A percentile compares a stretch with the other conserved stretches of the same genome.
Evolutionary conservation across 225 moss, liverwort and hornwort genomes (phyloP).

Genomic region (Sphagnum contortum): DNA sequence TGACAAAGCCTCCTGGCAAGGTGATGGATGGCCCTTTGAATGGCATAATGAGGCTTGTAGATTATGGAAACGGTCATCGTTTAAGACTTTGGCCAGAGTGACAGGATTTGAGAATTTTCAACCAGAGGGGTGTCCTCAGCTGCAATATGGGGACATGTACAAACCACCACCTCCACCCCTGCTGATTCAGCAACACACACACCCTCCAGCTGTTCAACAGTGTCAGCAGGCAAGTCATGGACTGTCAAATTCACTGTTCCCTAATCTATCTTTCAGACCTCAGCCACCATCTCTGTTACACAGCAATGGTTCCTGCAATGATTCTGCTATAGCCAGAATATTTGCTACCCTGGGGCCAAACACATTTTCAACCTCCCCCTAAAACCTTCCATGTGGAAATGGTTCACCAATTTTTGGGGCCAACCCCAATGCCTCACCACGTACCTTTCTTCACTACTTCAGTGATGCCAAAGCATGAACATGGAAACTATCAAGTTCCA

Average conservation of each 20-base stretch:
- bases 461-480: conserved; percentile 30
- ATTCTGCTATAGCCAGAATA: conserved; percentile 20
- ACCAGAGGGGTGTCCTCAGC: conserved; percentile 1
- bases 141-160: conserved; percentile 1
- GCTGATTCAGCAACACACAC: conserved; percentile 22
- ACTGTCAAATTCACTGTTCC: conserved; percentile 16
- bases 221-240: conserved; percentile 20
- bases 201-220: conserved; percentile 12
- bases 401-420: conserved; percentile 30
- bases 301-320: conserved; percentile 27
- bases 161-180: conserved; percentile 15
- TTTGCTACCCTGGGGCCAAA: conserved; percentile 12
- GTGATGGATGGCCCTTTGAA: neutral
- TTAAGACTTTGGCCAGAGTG: neutral
- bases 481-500: conserved; percentile 22
- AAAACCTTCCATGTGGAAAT: conserved; percentile 26
- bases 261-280: conserved; percentile 28
- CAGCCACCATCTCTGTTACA: conserved; percentile 22
- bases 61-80: neutral
- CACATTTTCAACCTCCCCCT: conserved; percentile 10
- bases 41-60: neutral
- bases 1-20: conserved; percentile 1
- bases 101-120: conserved; percentile 1
- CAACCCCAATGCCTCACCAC: conserved; percentile 45
- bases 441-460: conserved; percentile 36